Evolutionary conservation across 2,329 filamentous ascomycete genomes (phyloP).

Genomic region (Drechslerella coelobrocha): DNA sequence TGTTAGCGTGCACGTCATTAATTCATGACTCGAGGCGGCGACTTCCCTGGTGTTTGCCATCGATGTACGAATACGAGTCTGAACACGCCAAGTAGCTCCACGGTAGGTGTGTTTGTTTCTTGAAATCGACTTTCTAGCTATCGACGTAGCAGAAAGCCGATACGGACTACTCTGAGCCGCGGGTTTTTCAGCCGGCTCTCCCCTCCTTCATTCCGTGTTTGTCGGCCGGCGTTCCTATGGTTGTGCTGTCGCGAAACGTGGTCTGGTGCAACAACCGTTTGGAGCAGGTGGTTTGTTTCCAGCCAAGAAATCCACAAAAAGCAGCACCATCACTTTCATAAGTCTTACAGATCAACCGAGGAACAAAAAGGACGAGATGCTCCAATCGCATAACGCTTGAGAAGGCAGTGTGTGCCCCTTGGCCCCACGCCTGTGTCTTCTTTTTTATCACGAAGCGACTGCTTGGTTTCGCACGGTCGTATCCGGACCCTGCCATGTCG

Average conservation of each 20-base stretch:
- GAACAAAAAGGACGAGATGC: no score
- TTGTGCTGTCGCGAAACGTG: conserved; percentile 43
- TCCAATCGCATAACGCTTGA: no score
- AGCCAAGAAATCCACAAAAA: conserved; percentile 36
- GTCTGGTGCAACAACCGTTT: conserved; percentile 46
- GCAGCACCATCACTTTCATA: no score
- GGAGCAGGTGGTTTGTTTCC: conserved; percentile 42
- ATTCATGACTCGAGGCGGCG: neutral
- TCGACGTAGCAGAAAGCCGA: neutral
- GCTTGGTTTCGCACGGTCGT: conserved; percentile 10
- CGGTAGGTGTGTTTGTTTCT: no score
- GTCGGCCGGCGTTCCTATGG: neutral
- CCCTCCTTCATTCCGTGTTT: conserved; percentile 8
- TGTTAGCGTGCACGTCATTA: conserved; percentile 33
- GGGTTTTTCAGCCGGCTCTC: no score
- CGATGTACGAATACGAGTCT: conserved; percentile 2
- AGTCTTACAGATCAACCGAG: no score
- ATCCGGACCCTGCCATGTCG: conserved; percentile 1
- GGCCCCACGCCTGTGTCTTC: neutral
- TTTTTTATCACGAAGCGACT: conserved; percentile 14
- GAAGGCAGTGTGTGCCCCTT: no score
- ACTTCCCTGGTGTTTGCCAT: neutral
- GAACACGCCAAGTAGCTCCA: conserved; percentile 6
- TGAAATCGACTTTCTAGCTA: neutral
- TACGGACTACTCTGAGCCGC: neutral